phyloP scores from a whole-genome alignment of 768 basidiomycete species.

The Calvatia gigantea region DNA sequence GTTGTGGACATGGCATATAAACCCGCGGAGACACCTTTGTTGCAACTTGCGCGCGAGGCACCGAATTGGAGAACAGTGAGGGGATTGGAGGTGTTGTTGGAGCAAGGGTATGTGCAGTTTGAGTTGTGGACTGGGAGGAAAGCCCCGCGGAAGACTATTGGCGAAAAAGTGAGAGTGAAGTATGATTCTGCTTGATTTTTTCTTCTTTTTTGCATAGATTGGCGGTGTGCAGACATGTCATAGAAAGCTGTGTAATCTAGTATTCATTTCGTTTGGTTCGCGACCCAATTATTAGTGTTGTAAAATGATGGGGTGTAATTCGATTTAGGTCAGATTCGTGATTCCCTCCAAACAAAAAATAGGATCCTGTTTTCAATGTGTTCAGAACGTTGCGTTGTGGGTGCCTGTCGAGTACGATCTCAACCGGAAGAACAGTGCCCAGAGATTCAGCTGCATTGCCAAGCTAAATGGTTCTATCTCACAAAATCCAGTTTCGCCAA shows the following conservation, averaged over 20 bases:
- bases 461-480: too few relatives aligned
- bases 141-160: constrained; percentile 46
- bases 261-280: not conserved
- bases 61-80: constrained; percentile 66
- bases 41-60: constrained; percentile 54
- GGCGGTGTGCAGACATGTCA: too few relatives aligned
- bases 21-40: constrained; percentile 79
- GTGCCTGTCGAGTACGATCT: too few relatives aligned
- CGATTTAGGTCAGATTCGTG: too few relatives aligned
- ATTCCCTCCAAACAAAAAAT: too few relatives aligned
- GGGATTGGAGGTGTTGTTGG: constrained; percentile 81
- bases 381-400: too few relatives aligned
- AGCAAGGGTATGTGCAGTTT: constrained; percentile 88
- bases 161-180: constrained; percentile 43
- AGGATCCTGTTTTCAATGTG: too few relatives aligned
- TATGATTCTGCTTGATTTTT: constrained; percentile 27
- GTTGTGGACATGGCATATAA: constrained; percentile 95
- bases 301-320: too few relatives aligned
- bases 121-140: constrained; percentile 73
- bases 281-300: too few relatives aligned
- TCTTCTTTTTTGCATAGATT: not conserved
- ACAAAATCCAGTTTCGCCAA: too few relatives aligned
- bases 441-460: too few relatives aligned
- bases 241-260: not conserved
- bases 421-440: too few relatives aligned